phyloP scores from a whole-genome alignment of 1,284 basidiomycete species.

The Coriolopsis trogii region DNA sequence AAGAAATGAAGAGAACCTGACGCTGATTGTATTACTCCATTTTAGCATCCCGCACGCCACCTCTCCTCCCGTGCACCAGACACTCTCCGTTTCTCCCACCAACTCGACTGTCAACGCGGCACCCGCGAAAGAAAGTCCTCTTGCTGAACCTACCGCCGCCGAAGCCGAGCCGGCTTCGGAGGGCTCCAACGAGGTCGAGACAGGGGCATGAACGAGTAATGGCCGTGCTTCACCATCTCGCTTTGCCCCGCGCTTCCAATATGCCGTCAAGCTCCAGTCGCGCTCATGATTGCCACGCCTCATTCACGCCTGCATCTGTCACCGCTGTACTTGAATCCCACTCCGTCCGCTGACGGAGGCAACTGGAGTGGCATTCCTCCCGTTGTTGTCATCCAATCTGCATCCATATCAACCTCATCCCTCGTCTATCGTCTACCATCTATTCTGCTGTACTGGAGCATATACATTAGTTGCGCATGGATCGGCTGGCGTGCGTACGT shows the following conservation, averaged over 20 bases:
- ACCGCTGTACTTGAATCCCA: conserved; percentile 1
- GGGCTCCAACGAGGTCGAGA: background rate
- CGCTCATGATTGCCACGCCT: conserved; percentile 13
- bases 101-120: conserved; percentile 49
- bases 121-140: conserved; percentile 66
- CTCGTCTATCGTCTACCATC: conserved; percentile 11
- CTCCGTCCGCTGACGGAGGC: conserved; percentile 10
- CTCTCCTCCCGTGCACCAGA: conserved; percentile 56
- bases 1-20: conserved; percentile 7
- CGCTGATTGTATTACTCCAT: conserved; percentile 12
- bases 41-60: conserved; percentile 77
- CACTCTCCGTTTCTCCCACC: conserved; percentile 72
- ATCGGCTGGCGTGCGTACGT: conserved; percentile 6
- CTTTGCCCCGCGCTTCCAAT: background rate
- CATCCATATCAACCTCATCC: conserved; percentile 1
- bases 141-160: conserved; percentile 38
- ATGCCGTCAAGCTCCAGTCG: background rate
- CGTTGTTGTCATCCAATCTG: background rate
- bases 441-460: conserved; percentile 24
- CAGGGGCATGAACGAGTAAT: conserved; percentile 1
- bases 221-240: background rate
- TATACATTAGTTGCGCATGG: conserved; percentile 25
- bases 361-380: conserved; percentile 14
- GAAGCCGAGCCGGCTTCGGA: conserved; percentile 10
- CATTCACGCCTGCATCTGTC: background rate